Base-by-base conservation (phyloP, 225 moss, liverwort and hornwort species). In the Lunularia cruciata region DNA sequence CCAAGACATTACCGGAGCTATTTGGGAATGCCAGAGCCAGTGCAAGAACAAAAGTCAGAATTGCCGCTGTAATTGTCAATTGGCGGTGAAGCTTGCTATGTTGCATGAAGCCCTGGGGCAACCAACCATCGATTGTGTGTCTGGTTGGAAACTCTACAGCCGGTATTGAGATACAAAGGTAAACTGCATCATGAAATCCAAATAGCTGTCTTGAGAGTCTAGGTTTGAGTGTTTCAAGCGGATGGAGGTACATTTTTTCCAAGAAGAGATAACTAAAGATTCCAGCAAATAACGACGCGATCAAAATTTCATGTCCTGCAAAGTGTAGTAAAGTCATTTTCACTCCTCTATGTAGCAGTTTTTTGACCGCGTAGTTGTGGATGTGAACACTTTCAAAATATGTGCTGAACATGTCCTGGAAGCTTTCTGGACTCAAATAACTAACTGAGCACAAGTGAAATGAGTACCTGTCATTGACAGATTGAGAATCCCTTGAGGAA, bases 401-500 rank as follows among this genome's bases (percentile, higher is more conserved):
- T n/a, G n/a, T n/a, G n/a, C n/a, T n/a, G n/a, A n/a, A n/a, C n/a
- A n/a, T n/a, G n/a, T n/a, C n/a, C n/a, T n/a, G n/a, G n/a, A n/a
- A n/a, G n/a, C n/a, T n/a, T n/a, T n/a, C n/a, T n/a, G n/a, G n/a
- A n/a, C n/a, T n/a, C n/a, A n/a, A n/a, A n/a, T n/a, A n/a, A n/a
- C n/a, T n/a, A n/a, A n/a, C n/a, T n/a, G n/a, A n/a, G n/a, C n/a
- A n/a, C n/a, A n/a, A n/a, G n/a, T n/a, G n/a, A n/a, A n/a, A n/a
- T n/a, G n/a, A n/a, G n/a, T 63, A 84, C 87, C 56, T 70, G 85
- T 73, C 91, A 86, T 89, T 45, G 77, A 84, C 16, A 94, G 77
- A 54, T 94, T 94, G 51, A 94, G 81, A 30, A 87, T n/a, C 57
- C 93, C 93, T 82, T 94, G 91, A 8, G 91, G 77, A 5, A 91